Percentiles rank a stretch among this genome's conserved stretches.
These are phyloP conservation scores for Cubamyces sp. DNA, from an alignment of 768 basidiomycete species.

Conservation along the genomic window DNA sequence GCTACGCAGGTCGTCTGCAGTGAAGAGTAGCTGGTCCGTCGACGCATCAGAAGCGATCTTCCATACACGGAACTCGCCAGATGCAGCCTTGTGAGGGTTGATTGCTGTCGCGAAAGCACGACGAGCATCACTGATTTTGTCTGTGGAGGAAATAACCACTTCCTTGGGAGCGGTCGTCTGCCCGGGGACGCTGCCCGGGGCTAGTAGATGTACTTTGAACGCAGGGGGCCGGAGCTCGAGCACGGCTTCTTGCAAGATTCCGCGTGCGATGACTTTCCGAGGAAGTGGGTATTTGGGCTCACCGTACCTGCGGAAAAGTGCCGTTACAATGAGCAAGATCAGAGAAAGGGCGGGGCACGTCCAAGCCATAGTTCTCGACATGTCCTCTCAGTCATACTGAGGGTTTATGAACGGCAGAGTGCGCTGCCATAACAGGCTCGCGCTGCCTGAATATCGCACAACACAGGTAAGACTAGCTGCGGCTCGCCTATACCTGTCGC, in stretches of 20 bases:
- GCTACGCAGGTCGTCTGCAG: conserved; percentile 19
- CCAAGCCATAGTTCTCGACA: background rate
- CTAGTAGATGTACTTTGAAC: conserved; percentile 48
- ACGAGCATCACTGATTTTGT: conserved; percentile 23
- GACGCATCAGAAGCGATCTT: conserved; percentile 42
- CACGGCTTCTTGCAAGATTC: conserved; percentile 49
- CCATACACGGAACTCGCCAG: conserved; percentile 61
- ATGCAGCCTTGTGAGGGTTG: conserved; percentile 14
- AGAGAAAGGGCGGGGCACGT: conserved; percentile 12
- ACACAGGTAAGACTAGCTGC: too few species aligned
- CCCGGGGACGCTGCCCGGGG: conserved; percentile 11
- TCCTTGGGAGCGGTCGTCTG: conserved; percentile 6
- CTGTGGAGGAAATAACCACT: conserved; percentile 26
- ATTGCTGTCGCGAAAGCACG: conserved; percentile 20
- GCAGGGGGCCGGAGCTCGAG: conserved; percentile 77
- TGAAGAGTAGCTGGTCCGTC: conserved; percentile 22
- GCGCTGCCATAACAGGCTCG: too few species aligned
- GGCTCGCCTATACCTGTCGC: too few species aligned
- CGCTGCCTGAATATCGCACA: too few species aligned
- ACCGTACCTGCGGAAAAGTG: conserved; percentile 66
- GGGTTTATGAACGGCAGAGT: too few species aligned
- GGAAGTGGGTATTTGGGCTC: conserved; percentile 56
- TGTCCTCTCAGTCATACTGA: background rate
- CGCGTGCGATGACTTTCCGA: conserved; percentile 68
- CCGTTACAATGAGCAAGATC: conserved; percentile 1